A percentile compares a stretch with the other conserved stretches of the same genome.
Evolutionary conservation across 2,329 filamentous ascomycete species (phyloP).

Genomic region (Fusarium xylarioides): DNA sequence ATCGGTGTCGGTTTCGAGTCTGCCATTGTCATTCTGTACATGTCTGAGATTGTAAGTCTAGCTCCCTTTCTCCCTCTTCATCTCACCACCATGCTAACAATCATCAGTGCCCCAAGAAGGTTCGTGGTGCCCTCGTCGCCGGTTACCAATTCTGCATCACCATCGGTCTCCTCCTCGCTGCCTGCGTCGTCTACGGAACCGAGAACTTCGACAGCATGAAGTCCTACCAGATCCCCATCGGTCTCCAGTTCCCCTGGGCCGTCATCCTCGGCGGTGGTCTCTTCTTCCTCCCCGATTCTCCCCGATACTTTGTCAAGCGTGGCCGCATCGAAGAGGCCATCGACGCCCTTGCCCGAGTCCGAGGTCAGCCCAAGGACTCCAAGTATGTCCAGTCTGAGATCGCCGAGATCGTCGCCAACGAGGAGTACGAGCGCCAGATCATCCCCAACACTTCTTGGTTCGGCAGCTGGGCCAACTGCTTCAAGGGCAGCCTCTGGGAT

Average conservation of each 20-base stretch:
- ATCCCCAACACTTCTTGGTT: slow-evolving; percentile 22
- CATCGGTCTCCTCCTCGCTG: slow-evolving; percentile 32
- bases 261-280: slow-evolving; percentile 33
- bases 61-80: no score
- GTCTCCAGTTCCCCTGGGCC: slow-evolving; percentile 35
- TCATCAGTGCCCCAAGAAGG: slow-evolving; percentile 28
- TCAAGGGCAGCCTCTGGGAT: slow-evolving; percentile 45
- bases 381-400: slow-evolving; percentile 35
- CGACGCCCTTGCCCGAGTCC: slow-evolving; percentile 22
- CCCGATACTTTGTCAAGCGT: slow-evolving; percentile 33
- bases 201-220: slow-evolving; percentile 14
- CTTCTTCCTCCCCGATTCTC: slow-evolving; percentile 35
- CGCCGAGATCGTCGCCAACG: slow-evolving; percentile 75
- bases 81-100: slow-evolving; percentile 1
- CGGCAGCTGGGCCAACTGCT: slow-evolving; percentile 36
- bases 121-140: slow-evolving; percentile 35
- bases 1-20: slow-evolving; percentile 38
- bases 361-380: slow-evolving; percentile 34
- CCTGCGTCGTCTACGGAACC: slow-evolving; percentile 34
- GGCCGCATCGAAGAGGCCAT: slow-evolving; percentile 31
- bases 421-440: slow-evolving; percentile 75
- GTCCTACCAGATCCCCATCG: slow-evolving; percentile 34
- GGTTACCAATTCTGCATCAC: slow-evolving; percentile 39
- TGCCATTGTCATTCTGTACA: slow-evolving; percentile 38
- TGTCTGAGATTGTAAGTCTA: slow-evolving; percentile 37